These are phyloP conservation scores for Scheffersomyces insectosa DNA, from an alignment of 1,139 yeast genomes.

Conservation along the genomic window DNA sequence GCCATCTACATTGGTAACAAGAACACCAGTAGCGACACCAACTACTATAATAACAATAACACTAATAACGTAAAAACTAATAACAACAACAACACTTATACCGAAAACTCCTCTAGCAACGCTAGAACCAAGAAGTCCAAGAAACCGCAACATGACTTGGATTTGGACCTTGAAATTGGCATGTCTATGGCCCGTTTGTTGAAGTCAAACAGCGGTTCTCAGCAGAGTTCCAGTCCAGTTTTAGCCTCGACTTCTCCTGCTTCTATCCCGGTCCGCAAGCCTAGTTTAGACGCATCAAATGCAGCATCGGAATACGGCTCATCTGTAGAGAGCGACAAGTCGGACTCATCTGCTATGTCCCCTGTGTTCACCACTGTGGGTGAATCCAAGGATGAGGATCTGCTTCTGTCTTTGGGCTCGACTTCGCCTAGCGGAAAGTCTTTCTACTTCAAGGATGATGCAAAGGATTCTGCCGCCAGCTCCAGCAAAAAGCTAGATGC, in stretches of 20 bases:
- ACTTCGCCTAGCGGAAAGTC: slow-evolving; percentile 14
- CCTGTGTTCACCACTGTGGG: slow-evolving; percentile 40
- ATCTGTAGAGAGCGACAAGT: slow-evolving; percentile 41
- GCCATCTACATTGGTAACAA: slow-evolving; percentile 17
- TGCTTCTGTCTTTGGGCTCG: slow-evolving; percentile 41
- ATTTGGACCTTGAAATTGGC: slow-evolving; percentile 45
- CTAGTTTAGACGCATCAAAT: too few species aligned
- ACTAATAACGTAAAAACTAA: slow-evolving; percentile 5
- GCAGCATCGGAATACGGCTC: slow-evolving; percentile 20
- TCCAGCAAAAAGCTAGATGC: slow-evolving; percentile 36
- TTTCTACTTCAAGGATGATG: slow-evolving; percentile 11
- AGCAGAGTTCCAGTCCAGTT: slow-evolving; percentile 11
- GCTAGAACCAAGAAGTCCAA: slow-evolving; percentile 4
- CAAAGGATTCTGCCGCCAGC: slow-evolving; percentile 8
- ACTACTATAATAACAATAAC: slow-evolving; percentile 11
- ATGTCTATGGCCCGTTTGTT: slow-evolving; percentile 47
- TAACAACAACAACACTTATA: slow-evolving; percentile 2
- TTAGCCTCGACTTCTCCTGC: neutral
- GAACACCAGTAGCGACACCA: slow-evolving; percentile 11
- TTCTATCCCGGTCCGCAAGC: neutral
- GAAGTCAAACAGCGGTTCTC: slow-evolving; percentile 8
- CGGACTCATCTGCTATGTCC: slow-evolving; percentile 26
- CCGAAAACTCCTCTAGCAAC: slow-evolving; percentile 2
- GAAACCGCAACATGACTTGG: slow-evolving; percentile 10
- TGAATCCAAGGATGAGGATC: slow-evolving; percentile 36